Conservation (phyloP, 2,329 filamentous ascomycete species). For the Colletotrichum tropicale region DNA sequence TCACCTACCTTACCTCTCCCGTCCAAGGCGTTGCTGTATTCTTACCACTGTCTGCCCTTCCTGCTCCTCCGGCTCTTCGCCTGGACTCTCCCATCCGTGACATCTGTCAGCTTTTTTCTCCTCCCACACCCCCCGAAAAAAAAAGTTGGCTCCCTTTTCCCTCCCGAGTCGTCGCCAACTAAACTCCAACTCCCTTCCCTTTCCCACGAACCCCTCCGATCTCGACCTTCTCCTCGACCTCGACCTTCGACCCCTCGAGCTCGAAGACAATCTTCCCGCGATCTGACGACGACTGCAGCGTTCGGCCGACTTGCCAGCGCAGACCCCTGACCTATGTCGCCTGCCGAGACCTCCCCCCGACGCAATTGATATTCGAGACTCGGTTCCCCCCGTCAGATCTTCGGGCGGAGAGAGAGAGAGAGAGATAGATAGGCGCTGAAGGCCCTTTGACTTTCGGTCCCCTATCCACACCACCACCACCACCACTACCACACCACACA, state of each 20-base stretch:
- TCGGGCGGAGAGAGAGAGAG: not conserved
- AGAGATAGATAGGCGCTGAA: not conserved
- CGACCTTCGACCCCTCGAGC: not conserved
- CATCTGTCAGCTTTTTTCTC: slow-evolving; percentile 19
- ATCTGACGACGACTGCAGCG: slow-evolving; percentile 2
- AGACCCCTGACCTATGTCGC: slow-evolving; percentile 11
- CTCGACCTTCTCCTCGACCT: not conserved
- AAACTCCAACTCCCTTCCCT: not conserved
- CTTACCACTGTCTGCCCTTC: not conserved
- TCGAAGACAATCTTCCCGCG: not conserved
- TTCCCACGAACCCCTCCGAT: slow-evolving; percentile 3
- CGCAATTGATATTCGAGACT: slow-evolving; percentile 1
- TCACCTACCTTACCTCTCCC: not conserved
- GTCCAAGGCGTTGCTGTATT: not conserved
- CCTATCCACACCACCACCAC: not conserved
- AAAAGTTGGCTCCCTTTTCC: slow-evolving; percentile 9
- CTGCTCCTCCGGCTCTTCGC: not conserved
- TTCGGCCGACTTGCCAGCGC: not conserved
- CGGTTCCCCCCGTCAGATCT: slow-evolving; percentile 1
- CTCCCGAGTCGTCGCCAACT: not conserved
- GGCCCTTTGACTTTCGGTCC: not conserved
- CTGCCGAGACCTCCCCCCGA: slow-evolving; percentile 3
- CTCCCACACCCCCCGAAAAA: not conserved
- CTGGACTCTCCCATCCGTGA: not conserved
- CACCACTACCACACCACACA: not conserved